Evolutionary conservation across 768 basidiomycete species (phyloP).

Genomic region (Cubamyces lactineus): DNA sequence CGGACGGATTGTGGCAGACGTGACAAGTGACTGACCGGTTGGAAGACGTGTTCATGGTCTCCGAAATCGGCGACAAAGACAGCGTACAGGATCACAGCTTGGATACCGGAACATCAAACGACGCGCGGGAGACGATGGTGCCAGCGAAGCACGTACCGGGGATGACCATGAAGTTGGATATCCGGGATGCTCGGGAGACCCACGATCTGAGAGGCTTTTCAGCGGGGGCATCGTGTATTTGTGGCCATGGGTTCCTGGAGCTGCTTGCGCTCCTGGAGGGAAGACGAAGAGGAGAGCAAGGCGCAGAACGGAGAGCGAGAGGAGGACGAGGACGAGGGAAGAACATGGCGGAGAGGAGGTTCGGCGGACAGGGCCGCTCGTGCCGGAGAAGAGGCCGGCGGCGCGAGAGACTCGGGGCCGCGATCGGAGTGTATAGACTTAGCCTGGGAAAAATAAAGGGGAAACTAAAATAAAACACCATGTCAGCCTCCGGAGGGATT

Average conservation of each 20-base stretch:
- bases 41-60: conserved; percentile 72
- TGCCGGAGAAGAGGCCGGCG: neutral
- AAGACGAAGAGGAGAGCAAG: neutral
- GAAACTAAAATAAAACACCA: neutral
- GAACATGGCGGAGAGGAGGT: conserved; percentile 18
- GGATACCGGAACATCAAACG: neutral
- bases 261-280: conserved; percentile 10
- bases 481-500: conserved; percentile 5
- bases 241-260: conserved; percentile 17
- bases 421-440: conserved; percentile 13
- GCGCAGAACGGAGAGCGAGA: neutral
- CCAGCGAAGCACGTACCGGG: conserved; percentile 47
- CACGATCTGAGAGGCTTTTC: conserved; percentile 22
- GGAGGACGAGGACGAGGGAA: conserved; percentile 1
- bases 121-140: neutral
- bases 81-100: conserved; percentile 58
- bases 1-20: neutral
- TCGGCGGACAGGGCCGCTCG: conserved; percentile 3
- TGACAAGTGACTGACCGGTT: conserved; percentile 52
- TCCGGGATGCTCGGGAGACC: conserved; percentile 43
- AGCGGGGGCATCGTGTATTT: neutral
- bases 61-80: conserved; percentile 71
- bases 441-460: conserved; percentile 13
- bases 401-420: conserved; percentile 23
- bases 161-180: conserved; percentile 57